Conservation (phyloP, 441 rosid species). For the Pelargonium cotyledonis region DNA sequence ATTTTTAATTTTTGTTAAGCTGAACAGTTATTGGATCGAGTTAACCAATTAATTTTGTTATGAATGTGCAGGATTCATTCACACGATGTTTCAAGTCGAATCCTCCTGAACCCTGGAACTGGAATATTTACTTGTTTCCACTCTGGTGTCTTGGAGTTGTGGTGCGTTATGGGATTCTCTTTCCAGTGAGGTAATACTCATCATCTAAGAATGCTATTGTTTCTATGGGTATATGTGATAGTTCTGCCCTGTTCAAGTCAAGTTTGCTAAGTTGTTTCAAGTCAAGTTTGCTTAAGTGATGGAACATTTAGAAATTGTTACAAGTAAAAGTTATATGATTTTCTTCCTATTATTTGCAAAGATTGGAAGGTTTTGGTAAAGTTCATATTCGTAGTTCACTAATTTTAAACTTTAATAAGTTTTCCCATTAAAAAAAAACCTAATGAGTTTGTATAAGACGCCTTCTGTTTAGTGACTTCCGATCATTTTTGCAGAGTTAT, state of each 20-base stretch:
- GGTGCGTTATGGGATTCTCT: constrained; percentile 67
- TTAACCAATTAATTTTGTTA: not conserved
- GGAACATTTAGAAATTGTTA: not conserved
- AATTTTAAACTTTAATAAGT: not conserved
- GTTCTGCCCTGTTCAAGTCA: not conserved
- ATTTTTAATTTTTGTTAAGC: too few relatives aligned
- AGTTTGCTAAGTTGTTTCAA: too few relatives aligned
- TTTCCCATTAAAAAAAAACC: not conserved
- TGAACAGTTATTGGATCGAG: too few relatives aligned
- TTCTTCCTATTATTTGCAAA: not conserved
- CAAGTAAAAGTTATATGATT: not conserved
- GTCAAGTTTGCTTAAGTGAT: too few relatives aligned
- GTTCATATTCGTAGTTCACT: not conserved
- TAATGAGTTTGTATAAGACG: not conserved
- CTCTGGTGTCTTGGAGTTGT: constrained; percentile 84
- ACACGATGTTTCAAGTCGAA: constrained; percentile 93
- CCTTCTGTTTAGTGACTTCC: not conserved
- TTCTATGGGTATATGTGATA: not conserved
- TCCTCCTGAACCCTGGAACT: constrained; percentile 93
- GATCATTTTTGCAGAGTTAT: constrained; percentile 48
- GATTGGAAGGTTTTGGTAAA: not conserved
- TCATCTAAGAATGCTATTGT: not conserved
- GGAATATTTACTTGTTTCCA: constrained; percentile 88
- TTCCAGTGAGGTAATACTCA: constrained; percentile 82
- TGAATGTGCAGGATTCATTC: constrained; percentile 59